A percentile compares a stretch with the other conserved stretches of the same genome.
These are phyloP conservation scores for Penicillium simplicissimum DNA, from an alignment of 495 filamentous ascomycete genomes.

Conservation along the genomic window DNA sequence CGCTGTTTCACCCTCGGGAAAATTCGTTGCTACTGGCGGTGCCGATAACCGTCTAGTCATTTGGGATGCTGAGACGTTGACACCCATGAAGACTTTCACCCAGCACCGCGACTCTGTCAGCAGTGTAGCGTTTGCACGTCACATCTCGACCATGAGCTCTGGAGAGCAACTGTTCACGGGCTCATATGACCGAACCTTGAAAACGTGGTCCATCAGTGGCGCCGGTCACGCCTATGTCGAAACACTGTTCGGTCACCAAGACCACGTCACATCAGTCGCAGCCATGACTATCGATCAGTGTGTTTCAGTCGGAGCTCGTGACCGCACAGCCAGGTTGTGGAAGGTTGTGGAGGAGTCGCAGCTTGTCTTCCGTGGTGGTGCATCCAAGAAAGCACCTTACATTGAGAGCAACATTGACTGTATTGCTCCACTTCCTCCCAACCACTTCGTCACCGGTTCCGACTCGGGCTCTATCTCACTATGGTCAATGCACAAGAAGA, in stretches of 20 bases:
- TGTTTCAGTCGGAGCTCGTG: constrained; percentile 83
- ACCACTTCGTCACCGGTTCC: constrained; percentile 87
- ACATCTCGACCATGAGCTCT: constrained; percentile 59
- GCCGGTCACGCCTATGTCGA: constrained; percentile 77
- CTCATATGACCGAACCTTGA: constrained; percentile 85
- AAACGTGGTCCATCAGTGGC: constrained; percentile 72
- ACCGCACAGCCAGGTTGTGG: constrained; percentile 93
- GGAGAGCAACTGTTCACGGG: constrained; percentile 86
- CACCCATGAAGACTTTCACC: constrained; percentile 77
- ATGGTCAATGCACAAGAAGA: constrained; percentile 95
- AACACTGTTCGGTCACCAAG: constrained; percentile 94
- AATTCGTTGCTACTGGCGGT: constrained; percentile 88
- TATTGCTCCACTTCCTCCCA: constrained; percentile 84
- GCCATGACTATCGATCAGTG: constrained; percentile 85
- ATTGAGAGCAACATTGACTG: constrained; percentile 88
- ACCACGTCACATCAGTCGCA: constrained; percentile 78
- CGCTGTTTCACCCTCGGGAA: constrained; percentile 83
- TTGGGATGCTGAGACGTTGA: constrained; percentile 78
- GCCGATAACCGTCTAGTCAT: constrained; percentile 78
- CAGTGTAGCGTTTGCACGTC: constrained; percentile 78
- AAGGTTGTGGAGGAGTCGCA: constrained; percentile 96
- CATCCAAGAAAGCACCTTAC: constrained; percentile 51
- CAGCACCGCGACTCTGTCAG: constrained; percentile 90
- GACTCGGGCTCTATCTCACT: constrained; percentile 84
- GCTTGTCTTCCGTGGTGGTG: constrained; percentile 88